Evolutionary conservation across 495 filamentous ascomycete species (phyloP).

Genomic region (Penicillium canariense): DNA sequence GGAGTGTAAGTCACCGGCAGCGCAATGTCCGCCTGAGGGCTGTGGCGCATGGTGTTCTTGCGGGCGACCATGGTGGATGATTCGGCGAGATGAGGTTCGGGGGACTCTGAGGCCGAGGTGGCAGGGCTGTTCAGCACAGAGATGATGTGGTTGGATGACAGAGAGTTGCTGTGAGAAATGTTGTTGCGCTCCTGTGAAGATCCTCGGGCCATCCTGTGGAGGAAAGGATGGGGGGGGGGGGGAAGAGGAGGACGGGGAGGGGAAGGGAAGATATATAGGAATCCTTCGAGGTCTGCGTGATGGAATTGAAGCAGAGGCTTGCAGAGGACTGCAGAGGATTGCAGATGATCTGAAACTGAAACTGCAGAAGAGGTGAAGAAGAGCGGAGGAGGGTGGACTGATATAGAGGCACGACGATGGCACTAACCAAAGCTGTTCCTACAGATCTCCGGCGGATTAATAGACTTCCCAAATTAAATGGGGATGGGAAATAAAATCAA

Average conservation of each 20-base stretch:
- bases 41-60: conserved; percentile 20
- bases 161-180: not conserved
- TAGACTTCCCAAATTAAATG: conserved; percentile 26
- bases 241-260: not conserved
- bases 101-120: conserved; percentile 16
- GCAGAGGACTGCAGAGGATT: not conserved
- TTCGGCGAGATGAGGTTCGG: conserved; percentile 7
- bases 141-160: conserved; percentile 8
- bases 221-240: not conserved
- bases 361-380: conserved; percentile 19
- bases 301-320: conserved; percentile 9
- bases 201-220: conserved; percentile 15
- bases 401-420: conserved; percentile 24
- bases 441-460: conserved; percentile 28
- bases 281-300: conserved; percentile 1
- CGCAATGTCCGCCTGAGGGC: conserved; percentile 15
- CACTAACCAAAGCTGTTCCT: conserved; percentile 21
- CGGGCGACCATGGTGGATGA: conserved; percentile 21
- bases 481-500: conserved; percentile 1
- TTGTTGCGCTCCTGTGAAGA: conserved; percentile 12
- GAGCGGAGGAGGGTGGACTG: conserved; percentile 27
- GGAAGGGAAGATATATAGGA: conserved; percentile 16
- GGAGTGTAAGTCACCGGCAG: conserved; percentile 53
- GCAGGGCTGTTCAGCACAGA: conserved; percentile 12
- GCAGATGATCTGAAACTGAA: conserved; percentile 8